Conservation (phyloP, 768 basidiomycete species). For the Lactarius psammicola region DNA sequence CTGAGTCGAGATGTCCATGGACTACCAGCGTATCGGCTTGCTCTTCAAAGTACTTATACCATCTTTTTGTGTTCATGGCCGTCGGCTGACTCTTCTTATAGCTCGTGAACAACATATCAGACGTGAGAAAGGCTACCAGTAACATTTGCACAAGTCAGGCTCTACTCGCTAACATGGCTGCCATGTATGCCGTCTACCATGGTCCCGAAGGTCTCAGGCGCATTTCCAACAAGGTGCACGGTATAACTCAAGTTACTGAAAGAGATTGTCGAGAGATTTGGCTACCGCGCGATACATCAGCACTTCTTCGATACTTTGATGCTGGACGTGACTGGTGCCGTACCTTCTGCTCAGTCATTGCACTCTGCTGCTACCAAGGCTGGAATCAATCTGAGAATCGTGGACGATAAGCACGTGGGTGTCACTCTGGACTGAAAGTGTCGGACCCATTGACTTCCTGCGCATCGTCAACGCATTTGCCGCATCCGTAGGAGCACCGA, state of each 20-base stretch:
- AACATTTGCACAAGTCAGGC: constrained; percentile 99
- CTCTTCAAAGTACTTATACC: constrained; percentile 81
- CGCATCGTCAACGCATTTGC: constrained; percentile 81
- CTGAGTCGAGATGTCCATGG: constrained; percentile 83
- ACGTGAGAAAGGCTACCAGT: constrained; percentile 95
- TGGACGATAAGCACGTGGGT: constrained; percentile 76
- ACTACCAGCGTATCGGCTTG: constrained; percentile 85
- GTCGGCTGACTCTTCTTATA: constrained; percentile 34
- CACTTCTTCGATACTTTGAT: constrained; percentile 91
- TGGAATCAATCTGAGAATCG: constrained; percentile 79
- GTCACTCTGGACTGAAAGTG: constrained; percentile 93
- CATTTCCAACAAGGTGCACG: constrained; percentile 90
- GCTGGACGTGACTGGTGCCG: constrained; percentile 64
- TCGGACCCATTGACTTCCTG: constrained; percentile 70
- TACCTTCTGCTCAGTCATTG: constrained; percentile 55
- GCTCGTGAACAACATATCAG: constrained; percentile 97
- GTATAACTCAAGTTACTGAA: constrained; percentile 78
- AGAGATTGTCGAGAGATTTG: constrained; percentile 61
- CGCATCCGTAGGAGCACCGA: constrained; percentile 52
- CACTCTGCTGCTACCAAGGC: constrained; percentile 62
- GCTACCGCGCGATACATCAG: constrained; percentile 69
- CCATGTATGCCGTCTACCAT: constrained; percentile 98
- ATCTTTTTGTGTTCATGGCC: neutral
- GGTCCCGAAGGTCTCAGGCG: constrained; percentile 81
- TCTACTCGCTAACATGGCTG: constrained; percentile 97